phyloP scores from a whole-genome alignment of 306 rosid species.

The Astragalus membranaceus region DNA sequence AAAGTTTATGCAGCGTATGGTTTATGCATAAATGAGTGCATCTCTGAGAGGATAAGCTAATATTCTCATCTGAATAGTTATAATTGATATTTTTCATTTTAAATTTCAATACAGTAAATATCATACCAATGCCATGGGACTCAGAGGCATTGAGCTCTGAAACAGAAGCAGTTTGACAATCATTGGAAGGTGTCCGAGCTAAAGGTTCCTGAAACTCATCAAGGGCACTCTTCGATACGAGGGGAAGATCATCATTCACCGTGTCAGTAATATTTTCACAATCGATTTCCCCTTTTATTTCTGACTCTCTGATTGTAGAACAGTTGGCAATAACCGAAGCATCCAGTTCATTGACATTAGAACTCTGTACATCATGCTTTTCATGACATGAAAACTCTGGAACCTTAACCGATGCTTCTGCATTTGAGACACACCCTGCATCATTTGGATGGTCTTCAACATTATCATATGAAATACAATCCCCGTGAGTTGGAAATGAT shows the following conservation, averaged over 20 bases:
- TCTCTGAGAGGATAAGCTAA: neutral
- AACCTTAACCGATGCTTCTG: conserved; percentile 30
- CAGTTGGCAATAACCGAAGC: conserved; percentile 25
- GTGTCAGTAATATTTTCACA: conserved; percentile 19
- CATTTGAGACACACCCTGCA: conserved; percentile 27
- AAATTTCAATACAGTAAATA: conserved; percentile 17
- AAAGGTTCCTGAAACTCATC: conserved; percentile 41
- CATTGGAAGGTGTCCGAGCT: conserved; percentile 28
- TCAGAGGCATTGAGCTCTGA: conserved; percentile 38
- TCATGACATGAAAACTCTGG: conserved; percentile 36
- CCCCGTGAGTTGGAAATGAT: conserved; percentile 22
- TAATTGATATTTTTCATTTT: neutral
- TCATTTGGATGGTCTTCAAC: conserved; percentile 31
- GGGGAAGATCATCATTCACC: conserved; percentile 33
- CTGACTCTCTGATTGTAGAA: conserved; percentile 34
- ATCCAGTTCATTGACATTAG: conserved; percentile 28
- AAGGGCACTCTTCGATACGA: conserved; percentile 27
- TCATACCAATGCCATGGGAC: conserved; percentile 49
- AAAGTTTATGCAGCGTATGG: neutral
- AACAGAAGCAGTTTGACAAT: conserved; percentile 36
- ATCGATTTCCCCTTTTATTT: conserved; percentile 37
- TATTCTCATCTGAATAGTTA: neutral
- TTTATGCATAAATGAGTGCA: neutral
- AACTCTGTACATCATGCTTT: conserved; percentile 26
- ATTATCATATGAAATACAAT: conserved; percentile 26